These are phyloP conservation scores for Irpex rosettiformis DNA, from an alignment of 1,284 basidiomycete genomes.

Conservation along the genomic window DNA sequence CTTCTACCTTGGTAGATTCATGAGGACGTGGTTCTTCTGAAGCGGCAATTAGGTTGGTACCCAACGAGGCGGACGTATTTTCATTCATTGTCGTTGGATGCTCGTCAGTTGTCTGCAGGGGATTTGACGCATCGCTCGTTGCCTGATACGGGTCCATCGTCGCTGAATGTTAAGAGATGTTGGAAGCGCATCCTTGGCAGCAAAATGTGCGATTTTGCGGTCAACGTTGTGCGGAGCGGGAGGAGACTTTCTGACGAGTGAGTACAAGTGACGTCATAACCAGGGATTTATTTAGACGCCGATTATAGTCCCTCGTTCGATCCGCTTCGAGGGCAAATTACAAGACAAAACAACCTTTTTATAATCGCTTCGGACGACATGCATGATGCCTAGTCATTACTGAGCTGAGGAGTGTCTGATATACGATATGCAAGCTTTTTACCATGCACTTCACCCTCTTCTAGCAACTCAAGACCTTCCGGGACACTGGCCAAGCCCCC, in stretches of 20 bases:
- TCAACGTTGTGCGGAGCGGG: conserved; percentile 10
- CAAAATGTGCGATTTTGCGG: neutral
- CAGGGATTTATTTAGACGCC: neutral
- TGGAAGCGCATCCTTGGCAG: neutral
- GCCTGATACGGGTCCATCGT: neutral
- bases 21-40: conserved; percentile 15
- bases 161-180: neutral
- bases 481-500: conserved; percentile 26
- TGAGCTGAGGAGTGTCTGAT: neutral
- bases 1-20: conserved; percentile 14
- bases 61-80: neutral
- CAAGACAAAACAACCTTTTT: neutral
- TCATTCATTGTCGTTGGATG: neutral
- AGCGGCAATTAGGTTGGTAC: conserved; percentile 8
- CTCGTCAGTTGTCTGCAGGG: neutral
- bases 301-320: neutral
- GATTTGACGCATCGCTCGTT: neutral
- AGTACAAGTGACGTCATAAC: conserved; percentile 9
- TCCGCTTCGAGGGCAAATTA: neutral
- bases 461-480: conserved; percentile 22
- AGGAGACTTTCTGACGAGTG: conserved; percentile 3
- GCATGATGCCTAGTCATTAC: neutral
- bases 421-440: conserved; percentile 22
- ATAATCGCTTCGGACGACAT: no score
- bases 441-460: conserved; percentile 23